Evolutionary conservation across 2,329 filamentous ascomycete species (phyloP).

Genomic region (Corynespora cassiicola): DNA sequence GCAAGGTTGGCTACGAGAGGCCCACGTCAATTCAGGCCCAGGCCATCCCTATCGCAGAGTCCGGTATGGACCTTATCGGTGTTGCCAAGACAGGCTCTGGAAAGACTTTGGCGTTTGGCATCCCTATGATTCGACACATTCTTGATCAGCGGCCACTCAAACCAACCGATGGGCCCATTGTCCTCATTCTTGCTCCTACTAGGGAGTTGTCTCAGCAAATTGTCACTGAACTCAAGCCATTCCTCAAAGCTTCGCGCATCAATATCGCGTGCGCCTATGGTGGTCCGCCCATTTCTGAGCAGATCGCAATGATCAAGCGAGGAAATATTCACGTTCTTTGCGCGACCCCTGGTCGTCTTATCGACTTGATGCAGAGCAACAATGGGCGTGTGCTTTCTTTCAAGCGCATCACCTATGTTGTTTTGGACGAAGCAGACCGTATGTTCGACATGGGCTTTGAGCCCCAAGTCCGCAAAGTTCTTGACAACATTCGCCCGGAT

Average conservation of each 20-base stretch:
- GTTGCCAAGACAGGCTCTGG: slow-evolving; percentile 98
- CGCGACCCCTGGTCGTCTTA: slow-evolving; percentile 89
- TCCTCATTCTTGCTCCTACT: slow-evolving; percentile 90
- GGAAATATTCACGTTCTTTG: slow-evolving; percentile 93
- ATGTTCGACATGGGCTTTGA: slow-evolving; percentile 99
- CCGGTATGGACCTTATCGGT: slow-evolving; percentile 91
- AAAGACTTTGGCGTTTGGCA: slow-evolving; percentile 93
- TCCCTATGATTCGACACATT: slow-evolving; percentile 98
- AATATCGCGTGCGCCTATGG: slow-evolving; percentile 93
- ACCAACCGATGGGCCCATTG: slow-evolving; percentile 84
- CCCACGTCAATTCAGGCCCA: slow-evolving; percentile 96
- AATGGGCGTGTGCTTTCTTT: slow-evolving; percentile 93
- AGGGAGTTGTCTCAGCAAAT: slow-evolving; percentile 94
- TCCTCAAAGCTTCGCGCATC: slow-evolving; percentile 83
- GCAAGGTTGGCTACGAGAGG: slow-evolving; percentile 80
- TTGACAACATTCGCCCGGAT: slow-evolving; percentile 88
- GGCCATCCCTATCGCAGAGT: slow-evolving; percentile 94
- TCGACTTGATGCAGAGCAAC: slow-evolving; percentile 92
- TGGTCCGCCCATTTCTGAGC: slow-evolving; percentile 93
- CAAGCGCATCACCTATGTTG: slow-evolving; percentile 87
- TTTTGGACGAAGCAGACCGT: slow-evolving; percentile 94
- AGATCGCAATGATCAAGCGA: slow-evolving; percentile 95
- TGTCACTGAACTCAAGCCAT: slow-evolving; percentile 92
- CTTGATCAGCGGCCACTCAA: slow-evolving; percentile 87
- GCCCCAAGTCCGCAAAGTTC: slow-evolving; percentile 96